Evolutionary conservation across 164 flowering plant genomes (phyloP), one percentile per base, ranked within the genome.

Genomic region (Liquidambar formosana): DNA sequence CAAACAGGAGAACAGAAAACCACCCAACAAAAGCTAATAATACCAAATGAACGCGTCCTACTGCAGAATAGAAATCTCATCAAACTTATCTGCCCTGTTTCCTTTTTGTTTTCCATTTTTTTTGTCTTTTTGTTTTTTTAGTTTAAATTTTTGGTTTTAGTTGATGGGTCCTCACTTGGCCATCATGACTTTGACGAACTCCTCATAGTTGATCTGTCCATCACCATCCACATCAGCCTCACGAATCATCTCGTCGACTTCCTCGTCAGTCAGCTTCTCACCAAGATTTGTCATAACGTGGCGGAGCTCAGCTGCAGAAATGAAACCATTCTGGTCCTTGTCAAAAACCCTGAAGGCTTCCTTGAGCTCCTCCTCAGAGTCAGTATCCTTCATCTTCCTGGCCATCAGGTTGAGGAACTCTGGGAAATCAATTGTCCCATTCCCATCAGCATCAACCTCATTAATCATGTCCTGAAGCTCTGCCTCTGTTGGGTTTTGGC

Each of bases 321-420:
- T 84, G 77, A 84, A 82, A 15, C 86, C 86, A 68, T 84, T 84
- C 75, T 84, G 88, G 56, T 84, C 88, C 80, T 82, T 82, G 76
- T 84, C 88, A 57, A 84, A 84, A 10, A 84, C 88, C 25, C 86
- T 57, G 76, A 84, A 84, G 16, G 88, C 88, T 63, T 84, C 86
- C 81, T 82, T 84, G 22, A 84, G 84, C 80, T 84, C 88, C 71
- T 84, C 88, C 81, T 84, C 88, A 1, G 88, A 84, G 61, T 84
- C 86, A 10, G 86, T 84, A 74, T 84, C 88, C 77, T 84, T 84
- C 86, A 84, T 84, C 74, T 84, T 82, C 54, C 86, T 46, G 21
- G 88, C 86, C 88, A 84, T 84, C 73, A 84, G 80, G 79, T 84
- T 84, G 51, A 82, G 86, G 71, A 84, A 84, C 81, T 84, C 88